phyloP scores from a whole-genome alignment of 495 filamentous ascomycete genomes.

The Jackrogersella multiformis region DNA sequence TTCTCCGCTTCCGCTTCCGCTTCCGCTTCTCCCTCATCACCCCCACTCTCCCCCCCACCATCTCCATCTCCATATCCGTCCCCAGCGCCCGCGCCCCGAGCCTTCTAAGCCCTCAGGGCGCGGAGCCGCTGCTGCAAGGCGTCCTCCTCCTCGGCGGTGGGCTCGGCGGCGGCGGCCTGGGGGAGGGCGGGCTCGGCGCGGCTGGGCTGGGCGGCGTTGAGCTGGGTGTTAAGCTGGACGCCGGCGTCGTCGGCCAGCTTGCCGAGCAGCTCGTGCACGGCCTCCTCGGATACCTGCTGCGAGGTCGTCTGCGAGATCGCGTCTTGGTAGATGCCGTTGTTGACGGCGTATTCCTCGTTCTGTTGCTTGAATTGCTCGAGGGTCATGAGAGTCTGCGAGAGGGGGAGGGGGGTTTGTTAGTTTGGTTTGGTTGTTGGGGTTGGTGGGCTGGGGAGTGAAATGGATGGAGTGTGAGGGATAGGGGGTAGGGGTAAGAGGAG shows the following conservation, averaged over 20 bases:
- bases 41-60: not conserved
- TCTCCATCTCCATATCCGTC: not conserved
- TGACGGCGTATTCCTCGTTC: conserved; percentile 86
- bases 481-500: too few species aligned
- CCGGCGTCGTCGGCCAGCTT: conserved; percentile 87
- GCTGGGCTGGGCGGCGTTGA: conserved; percentile 68
- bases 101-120: conserved; percentile 58
- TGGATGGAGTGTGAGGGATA: too few species aligned
- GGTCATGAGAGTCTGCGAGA: conserved; percentile 58
- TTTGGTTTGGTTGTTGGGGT: conserved; percentile 56
- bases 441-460: too few species aligned
- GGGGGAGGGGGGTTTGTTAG: conserved; percentile 9
- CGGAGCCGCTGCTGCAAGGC: conserved; percentile 67
- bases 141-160: conserved; percentile 70
- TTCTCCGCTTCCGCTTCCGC: too few species aligned
- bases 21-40: not conserved
- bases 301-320: conserved; percentile 78
- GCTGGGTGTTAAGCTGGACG: conserved; percentile 74
- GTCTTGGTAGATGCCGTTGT: conserved; percentile 84
- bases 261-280: conserved; percentile 80
- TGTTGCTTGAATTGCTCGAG: conserved; percentile 86
- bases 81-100: not conserved
- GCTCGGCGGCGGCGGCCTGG: conserved; percentile 56
- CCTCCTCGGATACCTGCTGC: conserved; percentile 80
- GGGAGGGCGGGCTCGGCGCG: conserved; percentile 59